phyloP scores from a whole-genome alignment of 2,329 filamentous ascomycete genomes.

The Nigrospora osmanthi region DNA sequence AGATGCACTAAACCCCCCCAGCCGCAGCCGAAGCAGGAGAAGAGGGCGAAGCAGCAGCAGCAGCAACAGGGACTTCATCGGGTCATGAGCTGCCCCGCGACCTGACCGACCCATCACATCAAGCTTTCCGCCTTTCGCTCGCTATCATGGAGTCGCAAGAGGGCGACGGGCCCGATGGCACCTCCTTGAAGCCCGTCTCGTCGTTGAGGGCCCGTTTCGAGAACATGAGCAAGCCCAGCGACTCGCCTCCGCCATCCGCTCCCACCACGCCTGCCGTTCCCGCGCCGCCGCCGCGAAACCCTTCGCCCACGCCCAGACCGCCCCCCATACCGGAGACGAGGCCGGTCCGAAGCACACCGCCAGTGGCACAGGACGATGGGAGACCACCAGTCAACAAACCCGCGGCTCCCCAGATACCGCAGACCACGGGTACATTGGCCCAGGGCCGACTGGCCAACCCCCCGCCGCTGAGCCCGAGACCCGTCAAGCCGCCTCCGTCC shows the following conservation, averaged over 20 bases:
- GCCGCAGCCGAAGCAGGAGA: too few relatives aligned
- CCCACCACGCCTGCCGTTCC: slow-evolving; percentile 21
- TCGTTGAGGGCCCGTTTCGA: slow-evolving; percentile 77
- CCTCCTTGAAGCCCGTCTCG: slow-evolving; percentile 76
- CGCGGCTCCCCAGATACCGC: slow-evolving; percentile 7
- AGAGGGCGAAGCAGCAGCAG: too few relatives aligned
- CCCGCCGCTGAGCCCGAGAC: slow-evolving; percentile 36
- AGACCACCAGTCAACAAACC: slow-evolving; percentile 13
- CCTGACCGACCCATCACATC: neutral
- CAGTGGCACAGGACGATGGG: slow-evolving; percentile 12
- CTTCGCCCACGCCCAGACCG: slow-evolving; percentile 22
- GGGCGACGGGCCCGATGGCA: slow-evolving; percentile 62
- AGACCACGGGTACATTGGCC: slow-evolving; percentile 9
- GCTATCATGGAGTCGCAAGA: slow-evolving; percentile 32
- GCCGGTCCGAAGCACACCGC: slow-evolving; percentile 15
- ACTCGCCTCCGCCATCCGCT: slow-evolving; percentile 20
- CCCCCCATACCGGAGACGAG: slow-evolving; percentile 22
- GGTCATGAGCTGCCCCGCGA: slow-evolving; percentile 1
- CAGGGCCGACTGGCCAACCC: slow-evolving; percentile 29
- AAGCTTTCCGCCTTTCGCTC: neutral
- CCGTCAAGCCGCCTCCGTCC: slow-evolving; percentile 45
- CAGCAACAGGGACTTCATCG: too few relatives aligned
- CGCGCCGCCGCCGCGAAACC: slow-evolving; percentile 22
- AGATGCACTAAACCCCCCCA: too few relatives aligned
- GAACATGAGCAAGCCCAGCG: slow-evolving; percentile 53